Evolutionary conservation across 371 early-diverging fungal species (phyloP).

Genomic region (Rhizopus sp.): DNA sequence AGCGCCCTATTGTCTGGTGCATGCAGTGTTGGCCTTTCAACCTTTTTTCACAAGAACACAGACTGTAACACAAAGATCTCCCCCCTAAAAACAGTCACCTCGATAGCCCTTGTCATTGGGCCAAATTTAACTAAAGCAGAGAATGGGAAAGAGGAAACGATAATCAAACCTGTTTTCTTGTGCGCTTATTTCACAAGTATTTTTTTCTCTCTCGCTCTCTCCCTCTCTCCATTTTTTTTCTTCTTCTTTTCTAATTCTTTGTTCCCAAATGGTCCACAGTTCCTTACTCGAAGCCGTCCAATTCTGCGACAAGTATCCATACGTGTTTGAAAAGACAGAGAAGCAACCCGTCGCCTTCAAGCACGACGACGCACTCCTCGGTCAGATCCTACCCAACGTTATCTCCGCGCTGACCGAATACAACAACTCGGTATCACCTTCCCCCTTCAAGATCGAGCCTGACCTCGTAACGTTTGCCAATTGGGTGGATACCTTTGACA

Average conservation of each 20-base stretch:
- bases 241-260: background rate
- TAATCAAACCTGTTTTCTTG: too few species aligned
- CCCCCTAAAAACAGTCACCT: too few species aligned
- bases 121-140: too few species aligned
- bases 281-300: slow-evolving; percentile 33
- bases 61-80: too few species aligned
- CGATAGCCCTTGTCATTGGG: too few species aligned
- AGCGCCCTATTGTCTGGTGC: too few species aligned
- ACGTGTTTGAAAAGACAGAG: slow-evolving; percentile 16
- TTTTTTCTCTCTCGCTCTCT: background rate
- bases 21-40: too few species aligned
- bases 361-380: slow-evolving; percentile 33
- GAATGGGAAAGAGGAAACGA: too few species aligned
- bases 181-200: too few species aligned
- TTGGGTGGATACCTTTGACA: slow-evolving; percentile 34
- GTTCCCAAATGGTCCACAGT: background rate
- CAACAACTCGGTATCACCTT: slow-evolving; percentile 13
- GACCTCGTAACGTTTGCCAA: slow-evolving; percentile 25
- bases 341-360: background rate
- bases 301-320: slow-evolving; percentile 50
- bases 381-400: slow-evolving; percentile 38
- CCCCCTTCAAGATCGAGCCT: slow-evolving; percentile 37
- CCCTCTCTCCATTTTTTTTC: too few species aligned
- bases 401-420: slow-evolving; percentile 30
- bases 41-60: too few species aligned